phyloP scores from a whole-genome alignment of 345 rosid species.

The Raphanus raphanistrum region DNA sequence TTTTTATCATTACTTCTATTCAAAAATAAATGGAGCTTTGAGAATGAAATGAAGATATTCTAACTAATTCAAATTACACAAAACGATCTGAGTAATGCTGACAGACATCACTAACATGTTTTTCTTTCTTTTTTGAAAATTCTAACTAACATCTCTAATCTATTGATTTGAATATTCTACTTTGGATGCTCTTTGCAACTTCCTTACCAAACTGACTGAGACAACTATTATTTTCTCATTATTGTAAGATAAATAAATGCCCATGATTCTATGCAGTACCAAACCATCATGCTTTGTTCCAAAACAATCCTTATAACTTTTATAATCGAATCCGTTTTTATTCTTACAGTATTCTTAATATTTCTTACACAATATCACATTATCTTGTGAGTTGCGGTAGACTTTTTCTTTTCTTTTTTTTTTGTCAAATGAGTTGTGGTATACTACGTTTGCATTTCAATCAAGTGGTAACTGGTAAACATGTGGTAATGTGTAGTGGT shows the following conservation, averaged over 20 bases:
- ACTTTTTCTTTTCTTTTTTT: no score
- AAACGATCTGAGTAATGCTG: not conserved
- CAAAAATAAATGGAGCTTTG: not conserved
- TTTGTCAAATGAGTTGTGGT: not conserved
- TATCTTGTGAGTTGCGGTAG: no score
- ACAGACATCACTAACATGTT: not conserved
- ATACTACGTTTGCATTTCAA: not conserved
- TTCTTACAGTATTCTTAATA: not conserved
- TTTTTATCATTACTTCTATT: not conserved
- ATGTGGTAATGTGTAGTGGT: not conserved
- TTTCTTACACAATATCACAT: not conserved
- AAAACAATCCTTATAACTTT: not conserved
- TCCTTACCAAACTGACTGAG: constrained; percentile 24
- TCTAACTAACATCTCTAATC: not conserved
- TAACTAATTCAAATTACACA: not conserved
- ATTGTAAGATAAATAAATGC: constrained; percentile 15
- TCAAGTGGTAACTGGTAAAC: not conserved
- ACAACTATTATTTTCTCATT: constrained; percentile 13
- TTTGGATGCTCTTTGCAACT: constrained; percentile 14
- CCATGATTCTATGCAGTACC: constrained; percentile 5
- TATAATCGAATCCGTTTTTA: not conserved
- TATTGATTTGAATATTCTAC: not conserved
- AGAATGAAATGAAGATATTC: not conserved
- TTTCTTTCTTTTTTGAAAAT: not conserved
- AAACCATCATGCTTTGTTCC: constrained; percentile 8